Evolutionary conservation across 1,284 basidiomycete species (phyloP).

Genomic region (Polyporus tsugae): DNA sequence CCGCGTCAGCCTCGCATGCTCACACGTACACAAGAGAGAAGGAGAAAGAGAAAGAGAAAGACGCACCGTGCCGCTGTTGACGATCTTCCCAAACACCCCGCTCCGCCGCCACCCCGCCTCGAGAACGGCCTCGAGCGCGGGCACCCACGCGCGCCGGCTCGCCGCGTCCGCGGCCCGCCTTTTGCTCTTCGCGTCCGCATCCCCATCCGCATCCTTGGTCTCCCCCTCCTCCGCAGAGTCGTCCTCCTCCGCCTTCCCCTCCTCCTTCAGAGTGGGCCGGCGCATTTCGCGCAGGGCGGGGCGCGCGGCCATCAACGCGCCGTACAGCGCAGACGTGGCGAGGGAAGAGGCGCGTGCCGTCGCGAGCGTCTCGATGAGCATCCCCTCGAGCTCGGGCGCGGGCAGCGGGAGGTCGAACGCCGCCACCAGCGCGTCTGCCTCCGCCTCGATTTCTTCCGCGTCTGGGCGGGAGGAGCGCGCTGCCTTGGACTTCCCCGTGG

Average conservation of each 20-base stretch:
- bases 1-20: too few species aligned
- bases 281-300: constrained; percentile 50
- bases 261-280: constrained; percentile 14
- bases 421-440: constrained; percentile 2
- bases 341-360: constrained; percentile 75
- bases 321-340: constrained; percentile 62
- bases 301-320: constrained; percentile 58
- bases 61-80: constrained; percentile 63
- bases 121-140: constrained; percentile 58
- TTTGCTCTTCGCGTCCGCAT: not conserved
- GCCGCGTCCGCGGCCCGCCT: constrained; percentile 24
- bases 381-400: constrained; percentile 49
- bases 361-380: constrained; percentile 78
- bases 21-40: not conserved
- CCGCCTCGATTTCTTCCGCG: not conserved
- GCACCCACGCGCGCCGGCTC: constrained; percentile 52
- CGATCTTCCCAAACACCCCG: constrained; percentile 77
- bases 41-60: not conserved
- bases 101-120: constrained; percentile 55
- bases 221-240: constrained; percentile 20
- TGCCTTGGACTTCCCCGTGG: not conserved
- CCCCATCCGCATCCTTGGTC: constrained; percentile 7
- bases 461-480: not conserved
- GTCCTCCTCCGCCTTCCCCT: constrained; percentile 35
- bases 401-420: constrained; percentile 36